Evolutionary conservation across 352 stramenopile species (phyloP), one percentile per base, ranked within the genome.

Genomic region (Globisporangium canariense): DNA sequence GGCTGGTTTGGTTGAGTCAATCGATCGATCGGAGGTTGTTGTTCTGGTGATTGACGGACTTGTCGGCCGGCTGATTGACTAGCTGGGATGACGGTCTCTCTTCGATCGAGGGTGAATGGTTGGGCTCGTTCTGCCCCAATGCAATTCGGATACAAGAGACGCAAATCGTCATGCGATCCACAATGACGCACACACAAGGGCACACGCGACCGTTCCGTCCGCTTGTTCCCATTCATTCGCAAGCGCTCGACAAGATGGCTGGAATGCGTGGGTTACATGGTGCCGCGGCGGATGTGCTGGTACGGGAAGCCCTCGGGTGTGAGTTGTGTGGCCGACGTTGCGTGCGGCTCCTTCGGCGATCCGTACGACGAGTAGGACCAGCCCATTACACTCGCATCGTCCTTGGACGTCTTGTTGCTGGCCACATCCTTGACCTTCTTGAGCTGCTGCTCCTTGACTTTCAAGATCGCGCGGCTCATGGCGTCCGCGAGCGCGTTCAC

Each of bases 261-360:
- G 49, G 49, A 13, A 32, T 13, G 47, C 25, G 13, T 16, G 13
- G 20, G 22, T 88, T 77, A 93, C 80, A 93, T 89, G 4, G 84
- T 93, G 53, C 80, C 84, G 20, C 84, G 81, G 47, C 81, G 84
- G 34, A 91, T 79, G 65, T 93, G 81, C 67, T 87, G 78, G 70
- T 93, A 88, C 18, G 78, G 66, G 46, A 87, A 69, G 32, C 71
- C 70, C 57, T 88, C 81, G 0, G 81, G 70, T 34, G 72, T 82
- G 41, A 86, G 66, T 45, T 83, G 73, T 71, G 28, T 28, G 25
- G 69, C 58, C 34, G 75, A 71, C 18, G 62, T 60, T 11, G 75
- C 10, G 18, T 58, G 51, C 25, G 16, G 51, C 30, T 58, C 60
- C n/a, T 38, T 71, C 10, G 62, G 62, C 18, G 73, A 68, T 41